Conservation (phyloP, 257 asterid species). For the Solanum peruvianum region DNA sequence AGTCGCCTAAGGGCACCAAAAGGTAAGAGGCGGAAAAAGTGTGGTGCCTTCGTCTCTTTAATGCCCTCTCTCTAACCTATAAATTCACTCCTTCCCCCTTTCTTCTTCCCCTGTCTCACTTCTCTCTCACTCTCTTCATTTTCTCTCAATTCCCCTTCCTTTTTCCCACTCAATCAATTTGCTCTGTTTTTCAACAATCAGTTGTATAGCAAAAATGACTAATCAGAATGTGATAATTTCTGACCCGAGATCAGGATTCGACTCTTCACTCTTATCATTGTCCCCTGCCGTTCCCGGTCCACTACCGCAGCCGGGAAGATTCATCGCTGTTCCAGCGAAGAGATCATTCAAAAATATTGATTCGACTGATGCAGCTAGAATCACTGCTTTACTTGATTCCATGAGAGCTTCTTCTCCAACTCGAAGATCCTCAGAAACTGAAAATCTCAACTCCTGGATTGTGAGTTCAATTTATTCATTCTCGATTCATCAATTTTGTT, state of each 20-base stretch:
- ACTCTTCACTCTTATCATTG: conserved; percentile 7
- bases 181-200: not conserved
- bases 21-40: conserved; percentile 18
- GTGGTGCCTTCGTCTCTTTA: conserved; percentile 20
- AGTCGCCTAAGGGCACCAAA: conserved; percentile 13
- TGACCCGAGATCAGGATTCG: conserved; percentile 22
- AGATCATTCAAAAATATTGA: conserved; percentile 27
- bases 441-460: conserved; percentile 46
- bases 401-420: conserved; percentile 77
- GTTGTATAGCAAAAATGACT: conserved; percentile 16
- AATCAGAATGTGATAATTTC: conserved; percentile 39
- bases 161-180: not conserved
- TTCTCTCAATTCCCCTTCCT: not conserved
- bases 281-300: conserved; percentile 8
- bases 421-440: conserved; percentile 28
- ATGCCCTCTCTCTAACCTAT: conserved; percentile 36
- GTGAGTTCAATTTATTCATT: conserved; percentile 17
- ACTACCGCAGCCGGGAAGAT: conserved; percentile 9
- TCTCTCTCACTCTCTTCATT: not conserved
- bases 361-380: conserved; percentile 19
- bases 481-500: not conserved
- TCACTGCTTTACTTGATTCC: conserved; percentile 37
- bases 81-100: conserved; percentile 27
- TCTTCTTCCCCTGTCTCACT: conserved; percentile 9
- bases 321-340: conserved; percentile 14